Conservation (phyloP, 352 stramenopile genomes). For the Phytophthora fragariae region DNA sequence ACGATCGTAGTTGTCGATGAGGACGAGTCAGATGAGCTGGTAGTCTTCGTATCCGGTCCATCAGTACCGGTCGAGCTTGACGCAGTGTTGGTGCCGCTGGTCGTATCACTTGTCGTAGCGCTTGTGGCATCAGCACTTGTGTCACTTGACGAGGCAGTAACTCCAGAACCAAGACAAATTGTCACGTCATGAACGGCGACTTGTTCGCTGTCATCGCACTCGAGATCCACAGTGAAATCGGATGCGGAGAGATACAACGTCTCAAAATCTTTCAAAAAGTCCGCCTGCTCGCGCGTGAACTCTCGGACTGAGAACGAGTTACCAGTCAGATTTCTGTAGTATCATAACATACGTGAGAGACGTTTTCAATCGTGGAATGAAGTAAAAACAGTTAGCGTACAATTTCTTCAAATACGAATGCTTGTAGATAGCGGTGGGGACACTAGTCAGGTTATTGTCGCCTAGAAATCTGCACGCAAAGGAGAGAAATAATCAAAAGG, state of each 20-base stretch:
- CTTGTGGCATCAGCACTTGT: constrained; percentile 19
- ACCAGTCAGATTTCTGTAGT: constrained; percentile 31
- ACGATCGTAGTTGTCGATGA: constrained; percentile 32
- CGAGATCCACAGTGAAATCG: constrained; percentile 40
- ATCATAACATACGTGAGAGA: constrained; percentile 3
- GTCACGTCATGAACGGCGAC: constrained; percentile 34
- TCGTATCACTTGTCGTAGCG: constrained; percentile 18
- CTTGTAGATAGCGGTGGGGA: constrained; percentile 55
- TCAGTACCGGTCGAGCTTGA: constrained; percentile 16
- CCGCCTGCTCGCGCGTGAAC: constrained; percentile 47
- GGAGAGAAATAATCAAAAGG: not conserved
- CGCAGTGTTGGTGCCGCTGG: constrained; percentile 3
- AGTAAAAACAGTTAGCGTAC: constrained; percentile 19
- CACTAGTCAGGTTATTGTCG: constrained; percentile 54
- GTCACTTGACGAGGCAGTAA: constrained; percentile 29
- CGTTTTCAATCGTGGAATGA: not conserved
- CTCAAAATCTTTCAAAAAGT: constrained; percentile 40
- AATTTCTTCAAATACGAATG: constrained; percentile 52
- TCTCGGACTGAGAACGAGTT: constrained; percentile 46
- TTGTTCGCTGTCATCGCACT: constrained; percentile 36
- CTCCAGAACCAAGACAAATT: constrained; percentile 33
- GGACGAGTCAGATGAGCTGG: constrained; percentile 18
- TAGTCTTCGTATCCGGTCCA: constrained; percentile 8
- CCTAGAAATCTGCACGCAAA: constrained; percentile 42
- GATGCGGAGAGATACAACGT: constrained; percentile 34